Percentiles rank a stretch among this genome's conserved stretches.
phyloP scores from a whole-genome alignment of 768 basidiomycete genomes.

The Tylopilus vinaceipallidus region DNA sequence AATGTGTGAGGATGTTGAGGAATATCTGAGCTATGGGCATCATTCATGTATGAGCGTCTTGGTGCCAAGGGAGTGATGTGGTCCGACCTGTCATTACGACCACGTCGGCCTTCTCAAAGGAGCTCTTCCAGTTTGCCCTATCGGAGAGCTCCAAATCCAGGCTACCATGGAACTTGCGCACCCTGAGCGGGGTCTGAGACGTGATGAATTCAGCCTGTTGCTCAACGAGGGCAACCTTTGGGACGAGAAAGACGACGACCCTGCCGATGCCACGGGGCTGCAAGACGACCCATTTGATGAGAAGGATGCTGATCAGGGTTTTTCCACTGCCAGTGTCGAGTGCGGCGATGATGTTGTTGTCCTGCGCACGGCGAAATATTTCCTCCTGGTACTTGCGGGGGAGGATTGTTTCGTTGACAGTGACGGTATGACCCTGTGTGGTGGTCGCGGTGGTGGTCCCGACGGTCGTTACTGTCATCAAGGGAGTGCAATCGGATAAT shows the following conservation, averaged over 20 bases:
- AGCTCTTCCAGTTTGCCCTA: constrained; percentile 57
- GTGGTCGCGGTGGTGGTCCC: constrained; percentile 21
- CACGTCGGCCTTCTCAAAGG: constrained; percentile 66
- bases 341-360: constrained; percentile 55
- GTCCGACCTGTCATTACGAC: constrained; percentile 80
- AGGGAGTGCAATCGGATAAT: constrained; percentile 17
- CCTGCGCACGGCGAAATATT: constrained; percentile 50
- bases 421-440: constrained; percentile 23
- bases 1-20: constrained; percentile 76
- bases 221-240: constrained; percentile 80
- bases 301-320: constrained; percentile 55
- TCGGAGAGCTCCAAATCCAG: constrained; percentile 72
- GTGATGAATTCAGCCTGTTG: constrained; percentile 74
- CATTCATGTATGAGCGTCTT: constrained; percentile 2
- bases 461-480: constrained; percentile 25
- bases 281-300: constrained; percentile 73
- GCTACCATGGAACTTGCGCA: constrained; percentile 68
- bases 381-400: constrained; percentile 56
- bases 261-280: constrained; percentile 52
- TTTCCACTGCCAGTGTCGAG: constrained; percentile 63
- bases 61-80: neutral
- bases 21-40: constrained; percentile 69
- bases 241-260: constrained; percentile 77
- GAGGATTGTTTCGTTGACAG: constrained; percentile 38
- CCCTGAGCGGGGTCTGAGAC: constrained; percentile 61